A percentile compares a stretch with the other conserved stretches of the same genome.
These are phyloP conservation scores for Phytophthora chlamydospora DNA, from an alignment of 352 stramenopile genomes.

Conservation along the genomic window DNA sequence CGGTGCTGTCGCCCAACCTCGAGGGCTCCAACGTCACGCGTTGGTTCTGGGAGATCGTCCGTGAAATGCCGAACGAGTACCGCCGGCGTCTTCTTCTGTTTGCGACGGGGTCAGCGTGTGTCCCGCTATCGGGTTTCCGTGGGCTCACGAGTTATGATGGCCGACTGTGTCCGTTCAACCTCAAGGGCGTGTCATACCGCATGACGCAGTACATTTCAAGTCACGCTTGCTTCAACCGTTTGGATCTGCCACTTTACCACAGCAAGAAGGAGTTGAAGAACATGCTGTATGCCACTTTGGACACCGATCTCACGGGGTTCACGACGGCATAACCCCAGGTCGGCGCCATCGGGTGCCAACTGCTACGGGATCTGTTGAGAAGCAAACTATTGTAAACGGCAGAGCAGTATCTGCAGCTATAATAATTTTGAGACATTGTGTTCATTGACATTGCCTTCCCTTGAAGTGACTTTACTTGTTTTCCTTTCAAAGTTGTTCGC, in stretches of 20 bases:
- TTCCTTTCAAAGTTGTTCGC: background rate
- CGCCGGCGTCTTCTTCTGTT: slow-evolving; percentile 79
- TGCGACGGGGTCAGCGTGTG: slow-evolving; percentile 78
- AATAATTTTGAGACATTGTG: slow-evolving; percentile 13
- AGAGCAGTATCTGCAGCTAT: slow-evolving; percentile 14
- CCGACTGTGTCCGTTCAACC: slow-evolving; percentile 73
- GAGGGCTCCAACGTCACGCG: slow-evolving; percentile 36
- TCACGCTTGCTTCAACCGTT: slow-evolving; percentile 85
- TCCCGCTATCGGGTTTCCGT: slow-evolving; percentile 75
- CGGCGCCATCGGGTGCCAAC: slow-evolving; percentile 4
- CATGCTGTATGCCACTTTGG: slow-evolving; percentile 65
- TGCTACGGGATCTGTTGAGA: background rate
- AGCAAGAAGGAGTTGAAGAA: slow-evolving; percentile 84
- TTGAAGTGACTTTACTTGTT: too few species aligned
- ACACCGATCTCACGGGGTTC: slow-evolving; percentile 75
- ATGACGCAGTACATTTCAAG: slow-evolving; percentile 70
- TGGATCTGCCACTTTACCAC: slow-evolving; percentile 96
- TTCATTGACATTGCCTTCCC: too few species aligned
- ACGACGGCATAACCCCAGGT: slow-evolving; percentile 50
- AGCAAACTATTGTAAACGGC: slow-evolving; percentile 12
- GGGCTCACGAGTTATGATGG: slow-evolving; percentile 85
- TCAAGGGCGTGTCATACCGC: slow-evolving; percentile 58
- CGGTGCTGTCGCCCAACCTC: slow-evolving; percentile 58
- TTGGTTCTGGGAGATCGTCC: slow-evolving; percentile 98
- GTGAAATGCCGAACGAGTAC: slow-evolving; percentile 84